phyloP scores from a whole-genome alignment of 2,329 filamentous ascomycete species.

The Fusarium torreyae region DNA sequence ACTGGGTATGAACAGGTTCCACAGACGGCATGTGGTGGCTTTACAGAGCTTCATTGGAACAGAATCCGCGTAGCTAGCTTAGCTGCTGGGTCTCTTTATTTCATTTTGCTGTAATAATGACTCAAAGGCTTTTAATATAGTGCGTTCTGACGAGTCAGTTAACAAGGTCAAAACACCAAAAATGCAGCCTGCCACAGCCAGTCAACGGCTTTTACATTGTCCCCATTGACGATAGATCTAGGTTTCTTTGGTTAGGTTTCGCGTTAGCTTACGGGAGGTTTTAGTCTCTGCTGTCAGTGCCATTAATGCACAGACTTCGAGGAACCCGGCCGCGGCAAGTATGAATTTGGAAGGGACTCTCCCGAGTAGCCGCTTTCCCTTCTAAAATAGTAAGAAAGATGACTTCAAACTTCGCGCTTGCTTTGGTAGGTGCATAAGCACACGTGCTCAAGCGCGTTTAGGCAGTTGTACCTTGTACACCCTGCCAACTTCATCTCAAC shows the following conservation, averaged over 20 bases:
- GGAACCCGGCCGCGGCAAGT: constrained; percentile 44
- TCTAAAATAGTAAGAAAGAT: constrained; percentile 13
- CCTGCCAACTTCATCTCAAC: constrained; percentile 25
- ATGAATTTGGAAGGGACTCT: constrained; percentile 39
- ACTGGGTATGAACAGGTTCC: background rate
- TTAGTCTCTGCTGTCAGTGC: constrained; percentile 23
- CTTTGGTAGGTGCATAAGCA: constrained; percentile 19
- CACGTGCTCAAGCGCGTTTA: constrained; percentile 37
- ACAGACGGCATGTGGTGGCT: background rate
- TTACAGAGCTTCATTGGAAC: background rate
- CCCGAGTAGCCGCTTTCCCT: constrained; percentile 9
- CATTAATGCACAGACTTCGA: constrained; percentile 6
- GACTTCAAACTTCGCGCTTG: constrained; percentile 36
- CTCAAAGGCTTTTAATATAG: too few relatives aligned
- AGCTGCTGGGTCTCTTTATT: too few relatives aligned
- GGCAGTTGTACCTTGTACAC: constrained; percentile 2
- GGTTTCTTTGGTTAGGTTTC: background rate
- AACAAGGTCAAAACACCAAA: too few relatives aligned
- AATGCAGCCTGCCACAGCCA: background rate
- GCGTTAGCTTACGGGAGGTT: constrained; percentile 18
- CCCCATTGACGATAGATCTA: background rate
- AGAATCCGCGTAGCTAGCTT: background rate
- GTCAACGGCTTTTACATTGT: background rate
- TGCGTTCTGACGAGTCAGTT: too few relatives aligned
- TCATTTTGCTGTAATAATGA: too few relatives aligned